A percentile compares a stretch with the other conserved stretches of the same genome.
These are phyloP conservation scores for Ogataea ramenticola DNA, from an alignment of 805 yeast species.

Conservation along the genomic window DNA sequence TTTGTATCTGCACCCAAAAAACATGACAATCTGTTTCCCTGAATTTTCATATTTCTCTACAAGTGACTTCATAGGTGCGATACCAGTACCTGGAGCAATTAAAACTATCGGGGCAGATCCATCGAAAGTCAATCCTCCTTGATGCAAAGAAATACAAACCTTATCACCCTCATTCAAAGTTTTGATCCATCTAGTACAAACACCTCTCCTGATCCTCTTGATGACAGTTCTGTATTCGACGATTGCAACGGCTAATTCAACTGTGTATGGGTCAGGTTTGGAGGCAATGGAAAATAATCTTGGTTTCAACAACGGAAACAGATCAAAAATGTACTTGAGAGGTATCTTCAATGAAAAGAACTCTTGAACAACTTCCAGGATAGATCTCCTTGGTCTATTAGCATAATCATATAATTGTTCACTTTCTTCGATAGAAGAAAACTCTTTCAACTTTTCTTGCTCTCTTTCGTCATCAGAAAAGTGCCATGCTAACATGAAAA, in stretches of 20 bases:
- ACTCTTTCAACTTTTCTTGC: conserved; percentile 66
- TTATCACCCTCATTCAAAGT: conserved; percentile 38
- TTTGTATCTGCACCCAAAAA: conserved; percentile 67
- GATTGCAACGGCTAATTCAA: conserved; percentile 74
- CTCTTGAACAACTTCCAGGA: conserved; percentile 77
- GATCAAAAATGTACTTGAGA: conserved; percentile 62
- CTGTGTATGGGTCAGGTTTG: conserved; percentile 25
- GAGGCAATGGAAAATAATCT: conserved; percentile 84
- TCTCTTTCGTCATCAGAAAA: conserved; percentile 74
- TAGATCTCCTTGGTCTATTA: conserved; percentile 85
- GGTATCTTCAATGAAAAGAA: conserved; percentile 75
- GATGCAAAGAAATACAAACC: conserved; percentile 45
- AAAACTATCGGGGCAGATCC: conserved; percentile 46
- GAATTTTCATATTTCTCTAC: conserved; percentile 33
- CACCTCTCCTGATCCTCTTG: conserved; percentile 67
- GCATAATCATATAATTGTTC: conserved; percentile 87
- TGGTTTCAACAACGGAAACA: conserved; percentile 74
- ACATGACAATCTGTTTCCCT: conserved; percentile 38
- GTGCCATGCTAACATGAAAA: conserved; percentile 67
- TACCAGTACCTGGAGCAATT: conserved; percentile 93
- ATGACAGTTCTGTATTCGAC: conserved; percentile 84
- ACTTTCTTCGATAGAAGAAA: conserved; percentile 61
- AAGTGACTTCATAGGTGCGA: conserved; percentile 84
- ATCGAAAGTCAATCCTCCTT: conserved; percentile 28
- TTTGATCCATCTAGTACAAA: conserved; percentile 74